phyloP scores from a whole-genome alignment of 108 stramenopile species.

The Mayamaea pseudoterrestris region DNA sequence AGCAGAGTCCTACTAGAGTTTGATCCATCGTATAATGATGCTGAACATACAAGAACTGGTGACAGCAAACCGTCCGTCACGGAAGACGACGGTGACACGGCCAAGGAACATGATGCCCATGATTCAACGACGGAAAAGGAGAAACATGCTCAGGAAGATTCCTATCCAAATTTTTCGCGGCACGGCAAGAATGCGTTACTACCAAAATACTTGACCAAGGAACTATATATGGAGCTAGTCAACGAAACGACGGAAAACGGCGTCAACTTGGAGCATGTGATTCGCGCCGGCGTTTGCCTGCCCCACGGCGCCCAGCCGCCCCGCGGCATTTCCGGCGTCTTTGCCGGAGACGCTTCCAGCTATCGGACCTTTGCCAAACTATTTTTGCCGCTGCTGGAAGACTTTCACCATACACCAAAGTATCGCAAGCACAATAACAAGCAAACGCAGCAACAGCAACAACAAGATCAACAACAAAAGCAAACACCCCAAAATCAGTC shows the following conservation, averaged over 20 bases:
- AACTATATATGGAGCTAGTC: conserved; percentile 39
- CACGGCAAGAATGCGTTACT: conserved; percentile 37
- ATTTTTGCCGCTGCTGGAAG: conserved; percentile 62
- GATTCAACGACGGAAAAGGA: too few species aligned
- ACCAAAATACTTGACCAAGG: conserved; percentile 55
- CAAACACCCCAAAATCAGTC: too few species aligned
- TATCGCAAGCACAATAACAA: too few species aligned
- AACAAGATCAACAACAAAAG: too few species aligned
- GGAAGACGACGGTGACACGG: too few species aligned
- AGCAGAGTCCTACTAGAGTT: too few species aligned
- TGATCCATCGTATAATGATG: too few species aligned
- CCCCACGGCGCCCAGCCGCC: conserved; percentile 74
- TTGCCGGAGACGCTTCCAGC: conserved; percentile 79
- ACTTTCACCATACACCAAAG: conserved; percentile 53
- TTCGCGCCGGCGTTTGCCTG: conserved; percentile 41
- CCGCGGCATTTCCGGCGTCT: conserved; percentile 54
- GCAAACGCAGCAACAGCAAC: too few species aligned
- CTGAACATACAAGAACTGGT: too few species aligned
- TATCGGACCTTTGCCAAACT: conserved; percentile 65
- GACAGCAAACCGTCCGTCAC: too few species aligned
- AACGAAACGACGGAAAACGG: conserved; percentile 35
- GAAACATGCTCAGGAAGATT: too few species aligned
- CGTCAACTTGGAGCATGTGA: conserved; percentile 59
- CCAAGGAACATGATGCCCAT: too few species aligned
- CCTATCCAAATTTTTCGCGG: conserved; percentile 28